These are phyloP conservation scores for Ophiosphaerella korrae DNA, from an alignment of 2,329 filamentous ascomycete species.

Conservation along the genomic window DNA sequence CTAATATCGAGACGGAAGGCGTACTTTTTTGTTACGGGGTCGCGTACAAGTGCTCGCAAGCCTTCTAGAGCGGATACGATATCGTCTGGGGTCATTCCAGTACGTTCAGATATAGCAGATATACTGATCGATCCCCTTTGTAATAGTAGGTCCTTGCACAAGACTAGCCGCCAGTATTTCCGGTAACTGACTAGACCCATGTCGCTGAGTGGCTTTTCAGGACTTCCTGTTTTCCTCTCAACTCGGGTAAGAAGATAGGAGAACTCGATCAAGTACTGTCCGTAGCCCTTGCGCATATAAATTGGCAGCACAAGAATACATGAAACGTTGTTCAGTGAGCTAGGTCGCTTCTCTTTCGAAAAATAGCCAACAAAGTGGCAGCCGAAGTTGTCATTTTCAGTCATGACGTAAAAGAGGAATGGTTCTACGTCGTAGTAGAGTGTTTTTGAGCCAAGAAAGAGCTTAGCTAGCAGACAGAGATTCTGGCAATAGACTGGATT, in stretches of 20 bases:
- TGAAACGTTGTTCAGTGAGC: constrained; percentile 95
- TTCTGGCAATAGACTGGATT: constrained; percentile 99
- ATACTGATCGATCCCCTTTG: constrained; percentile 63
- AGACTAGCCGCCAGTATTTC: constrained; percentile 91
- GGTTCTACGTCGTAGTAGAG: constrained; percentile 98
- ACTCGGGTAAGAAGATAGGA: constrained; percentile 94
- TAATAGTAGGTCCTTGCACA: constrained; percentile 81
- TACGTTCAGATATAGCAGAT: constrained; percentile 77
- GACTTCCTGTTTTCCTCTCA: constrained; percentile 91
- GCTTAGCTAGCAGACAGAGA: constrained; percentile 89
- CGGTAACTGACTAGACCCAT: constrained; percentile 98
- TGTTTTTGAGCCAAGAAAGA: constrained; percentile 98
- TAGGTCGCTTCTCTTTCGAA: constrained; percentile 95
- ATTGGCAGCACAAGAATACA: constrained; percentile 96
- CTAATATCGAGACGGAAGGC: constrained; percentile 84
- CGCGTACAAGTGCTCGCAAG: constrained; percentile 83
- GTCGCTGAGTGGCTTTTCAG: constrained; percentile 95
- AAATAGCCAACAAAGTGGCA: constrained; percentile 99
- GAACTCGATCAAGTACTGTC: constrained; percentile 95
- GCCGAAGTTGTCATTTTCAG: constrained; percentile 86
- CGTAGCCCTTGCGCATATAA: constrained; percentile 95
- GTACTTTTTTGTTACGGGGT: constrained; percentile 86
- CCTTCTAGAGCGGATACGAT: constrained; percentile 93
- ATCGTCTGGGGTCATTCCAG: constrained; percentile 94
- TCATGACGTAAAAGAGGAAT: constrained; percentile 96